phyloP scores from a whole-genome alignment of 1,139 yeast species.

The Suhomyces ambrosiae region DNA sequence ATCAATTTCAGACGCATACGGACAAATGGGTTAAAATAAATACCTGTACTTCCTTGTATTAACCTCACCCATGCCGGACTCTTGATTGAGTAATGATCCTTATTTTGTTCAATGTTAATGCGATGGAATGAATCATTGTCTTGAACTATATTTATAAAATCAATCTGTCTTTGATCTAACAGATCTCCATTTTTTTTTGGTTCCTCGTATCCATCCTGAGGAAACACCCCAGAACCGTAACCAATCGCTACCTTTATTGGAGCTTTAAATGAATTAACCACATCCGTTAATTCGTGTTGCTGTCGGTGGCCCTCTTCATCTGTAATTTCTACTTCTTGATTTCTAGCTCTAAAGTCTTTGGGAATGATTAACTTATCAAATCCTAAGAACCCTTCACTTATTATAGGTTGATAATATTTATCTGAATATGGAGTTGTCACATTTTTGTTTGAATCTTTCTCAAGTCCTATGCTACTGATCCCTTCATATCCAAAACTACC shows the following conservation, averaged over 20 bases:
- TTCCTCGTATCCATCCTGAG: conserved; percentile 60
- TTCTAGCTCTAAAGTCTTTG: conserved; percentile 30
- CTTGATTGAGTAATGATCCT: conserved; percentile 59
- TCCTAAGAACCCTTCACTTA: conserved; percentile 32
- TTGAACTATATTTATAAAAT: conserved; percentile 82
- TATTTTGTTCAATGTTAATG: conserved; percentile 62
- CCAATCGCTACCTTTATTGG: conserved; percentile 82
- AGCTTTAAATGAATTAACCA: conserved; percentile 62
- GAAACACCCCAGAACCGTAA: conserved; percentile 93
- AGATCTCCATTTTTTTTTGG: conserved; percentile 22
- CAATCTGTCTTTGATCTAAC: conserved; percentile 62
- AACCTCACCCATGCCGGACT: conserved; percentile 54
- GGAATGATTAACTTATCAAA: conserved; percentile 29
- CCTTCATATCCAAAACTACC: conserved; percentile 8
- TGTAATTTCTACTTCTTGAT: conserved; percentile 57
- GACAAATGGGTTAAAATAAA: conserved; percentile 91
- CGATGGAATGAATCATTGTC: conserved; percentile 76
- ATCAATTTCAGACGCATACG: conserved; percentile 57
- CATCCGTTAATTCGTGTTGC: conserved; percentile 44
- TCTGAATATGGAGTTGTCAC: conserved; percentile 28
- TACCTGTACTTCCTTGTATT: conserved; percentile 77
- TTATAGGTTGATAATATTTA: conserved; percentile 31
- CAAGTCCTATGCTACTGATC: conserved; percentile 8
- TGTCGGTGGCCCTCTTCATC: conserved; percentile 25
- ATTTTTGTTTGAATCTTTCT: neutral